Base-by-base conservation (phyloP, 805 yeast genomes). In the Limtongia smithiae region DNA sequence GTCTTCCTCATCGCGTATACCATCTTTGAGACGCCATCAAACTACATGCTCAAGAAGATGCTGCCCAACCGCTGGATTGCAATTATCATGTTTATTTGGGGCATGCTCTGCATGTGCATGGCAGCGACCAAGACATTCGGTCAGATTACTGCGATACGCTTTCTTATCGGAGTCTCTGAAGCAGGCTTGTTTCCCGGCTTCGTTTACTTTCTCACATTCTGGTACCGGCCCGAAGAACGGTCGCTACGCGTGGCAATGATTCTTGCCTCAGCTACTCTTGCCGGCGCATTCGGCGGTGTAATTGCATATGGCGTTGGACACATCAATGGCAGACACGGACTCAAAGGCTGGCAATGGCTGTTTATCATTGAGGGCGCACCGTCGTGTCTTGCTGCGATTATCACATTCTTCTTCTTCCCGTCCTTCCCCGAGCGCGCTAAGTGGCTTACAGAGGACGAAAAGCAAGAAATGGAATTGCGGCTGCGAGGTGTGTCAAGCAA, bases 221-320 rank as follows among this genome's bases (percentile, higher is more conserved):
- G 69, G 65, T 71, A 70, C 57, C 65, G 63, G 27, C 52, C 68
- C 51, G 54, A 59, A 17, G 78, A 75, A 60, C 65, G 74, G 18
- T 73, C 70, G 64, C 52, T 64, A 68, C 38, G 71, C 64, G 20
- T 51, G 27, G 48, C 60, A 3, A 37, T 58, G 37, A 73, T 75
- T 51, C 71, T 74, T 57, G 66, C 75, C 15, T 74, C 72, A 20
- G 71, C 77, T n/a, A 67, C 75, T 30, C 65, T 75, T 54, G 75
- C 79, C 2, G 78, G 78, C 48, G 79, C 76, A 21, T 76, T 77
- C 34, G 68, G 73, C 20, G 78, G 78, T 35, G 71, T 76, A n/a
- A 66, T 76, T 56, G 74, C 71, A 42, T 72, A 69, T 43, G 74
- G 80, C 27, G 71, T 76, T 41, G 55, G 58, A 12, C 62, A 70